phyloP scores from a whole-genome alignment of 2,329 filamentous ascomycete species.

The Stachybotrys chartarum region DNA sequence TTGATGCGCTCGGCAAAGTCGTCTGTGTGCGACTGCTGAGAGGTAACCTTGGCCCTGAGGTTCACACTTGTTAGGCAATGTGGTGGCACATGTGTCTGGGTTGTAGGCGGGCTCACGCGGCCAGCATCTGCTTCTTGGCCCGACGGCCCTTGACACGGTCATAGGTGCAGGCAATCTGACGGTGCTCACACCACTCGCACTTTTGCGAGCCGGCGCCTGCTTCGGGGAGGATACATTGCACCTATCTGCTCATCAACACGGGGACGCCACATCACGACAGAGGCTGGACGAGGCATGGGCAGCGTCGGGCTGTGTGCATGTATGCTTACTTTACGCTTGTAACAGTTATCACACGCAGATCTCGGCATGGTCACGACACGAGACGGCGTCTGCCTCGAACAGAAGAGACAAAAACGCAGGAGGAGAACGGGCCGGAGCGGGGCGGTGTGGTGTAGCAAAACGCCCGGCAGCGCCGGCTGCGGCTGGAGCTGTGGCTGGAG shows the following conservation, averaged over 20 bases:
- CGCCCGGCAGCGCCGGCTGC: too few species aligned
- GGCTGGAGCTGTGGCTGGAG: too few species aligned
- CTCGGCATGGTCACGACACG: neutral
- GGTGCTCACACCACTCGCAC: slow-evolving; percentile 17
- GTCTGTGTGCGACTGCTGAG: neutral
- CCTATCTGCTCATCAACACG: neutral
- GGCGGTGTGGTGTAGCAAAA: too few species aligned
- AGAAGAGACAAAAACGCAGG: too few species aligned
- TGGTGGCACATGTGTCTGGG: neutral
- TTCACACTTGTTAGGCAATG: neutral
- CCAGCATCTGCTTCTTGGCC: slow-evolving; percentile 3
- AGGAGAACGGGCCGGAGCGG: too few species aligned
- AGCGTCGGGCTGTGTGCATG: neutral
- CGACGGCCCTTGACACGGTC: slow-evolving; percentile 14
- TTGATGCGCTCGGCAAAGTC: neutral
- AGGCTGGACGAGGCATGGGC: neutral
- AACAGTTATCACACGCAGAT: neutral
- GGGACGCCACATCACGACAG: neutral
- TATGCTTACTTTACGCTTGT: neutral
- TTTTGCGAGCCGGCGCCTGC: neutral
- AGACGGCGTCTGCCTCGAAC: too few species aligned
- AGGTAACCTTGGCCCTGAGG: neutral
- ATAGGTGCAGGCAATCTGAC: slow-evolving; percentile 14
- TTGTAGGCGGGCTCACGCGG: neutral
- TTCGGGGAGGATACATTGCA: neutral